Evolutionary conservation across 192 early-diverging fungal genomes (phyloP), one percentile per base, ranked within the genome.

Genomic region (Umbelopsis sp.): DNA sequence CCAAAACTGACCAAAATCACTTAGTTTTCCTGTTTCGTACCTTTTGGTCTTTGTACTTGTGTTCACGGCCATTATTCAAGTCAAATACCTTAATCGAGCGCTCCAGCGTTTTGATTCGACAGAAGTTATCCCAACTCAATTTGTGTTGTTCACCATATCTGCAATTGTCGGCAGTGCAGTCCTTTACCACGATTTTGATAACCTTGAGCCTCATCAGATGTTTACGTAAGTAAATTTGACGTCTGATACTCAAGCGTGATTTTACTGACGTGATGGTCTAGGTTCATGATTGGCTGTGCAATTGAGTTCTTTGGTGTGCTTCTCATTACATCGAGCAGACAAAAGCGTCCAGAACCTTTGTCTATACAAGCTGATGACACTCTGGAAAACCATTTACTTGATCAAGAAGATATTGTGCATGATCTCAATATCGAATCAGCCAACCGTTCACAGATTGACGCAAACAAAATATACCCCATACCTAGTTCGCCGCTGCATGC

Each of bases 71-170:
- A 80, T 91, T 30, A 47, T 89, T 46, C 87, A 90, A 49, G 84
- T 86, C 75, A 81, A 78, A 67, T 89, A 81, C 66, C 68, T 91
- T 11, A 91, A 89, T 72, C 82, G 77, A 50, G 82, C 90, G 6
- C 82, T 91, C 15, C 80, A 81, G 27, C 78, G 74, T 7, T 89
- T 89, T 65, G 87, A 89, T 73, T 81, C 84, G 6, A 86, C 84
- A 11, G 81, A 88, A 75, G 90, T 91, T 10, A 89, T 91, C 52
- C 90, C 90, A 1, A 91, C 89, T 10, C 89, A 91, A 76, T 91
- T 89, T 74, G 90, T 91, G 22, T 70, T 89, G 5, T 91, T 91
- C 64, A 91, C 90, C 1, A 81, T 87, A 9, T 86, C 83, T n/a
- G 85, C 86, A 6, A 91, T 91, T 46, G 73, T 89, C 35, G 90